A percentile compares a stretch with the other conserved stretches of the same genome.
Conservation (phyloP, 73 alveolate species). For the Blepharisma stoltei region DNA sequence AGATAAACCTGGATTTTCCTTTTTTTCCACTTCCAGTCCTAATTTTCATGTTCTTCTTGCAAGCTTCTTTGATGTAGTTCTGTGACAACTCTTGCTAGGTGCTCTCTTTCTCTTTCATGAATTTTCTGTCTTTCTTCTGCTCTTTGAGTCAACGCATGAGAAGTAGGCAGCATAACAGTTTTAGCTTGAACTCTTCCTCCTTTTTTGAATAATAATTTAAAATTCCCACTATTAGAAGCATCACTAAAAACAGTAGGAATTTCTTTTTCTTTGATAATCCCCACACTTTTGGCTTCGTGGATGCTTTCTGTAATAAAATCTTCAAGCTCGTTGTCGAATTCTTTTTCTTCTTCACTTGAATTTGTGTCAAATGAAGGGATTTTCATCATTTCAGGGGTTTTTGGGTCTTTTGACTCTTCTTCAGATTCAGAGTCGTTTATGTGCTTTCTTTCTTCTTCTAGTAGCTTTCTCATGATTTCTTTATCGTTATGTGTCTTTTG, state of each 20-base stretch:
- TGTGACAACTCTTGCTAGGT: conserved; percentile 1
- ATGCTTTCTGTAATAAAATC: neutral
- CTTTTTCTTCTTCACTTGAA: conserved; percentile 3
- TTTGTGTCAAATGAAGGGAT: neutral
- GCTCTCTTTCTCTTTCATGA: conserved; percentile 5
- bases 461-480: no score
- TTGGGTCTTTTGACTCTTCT: no score
- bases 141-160: neutral
- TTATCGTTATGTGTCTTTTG: neutral
- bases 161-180: neutral
- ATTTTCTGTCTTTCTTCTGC: conserved; percentile 16
- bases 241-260: neutral
- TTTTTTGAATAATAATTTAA: conserved; percentile 8
- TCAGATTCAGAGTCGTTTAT: no score
- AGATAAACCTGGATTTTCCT: neutral
- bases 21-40: neutral
- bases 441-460: no score
- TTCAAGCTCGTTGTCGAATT: conserved; percentile 9
- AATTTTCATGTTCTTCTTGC: neutral
- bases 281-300: neutral
- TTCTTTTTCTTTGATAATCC: neutral
- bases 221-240: neutral
- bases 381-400: no score
- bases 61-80: conserved; percentile 19
- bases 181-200: conserved; percentile 15